Evolutionary conservation across 2,329 filamentous ascomycete species (phyloP).

Genomic region (Xylariaceae sp.): DNA sequence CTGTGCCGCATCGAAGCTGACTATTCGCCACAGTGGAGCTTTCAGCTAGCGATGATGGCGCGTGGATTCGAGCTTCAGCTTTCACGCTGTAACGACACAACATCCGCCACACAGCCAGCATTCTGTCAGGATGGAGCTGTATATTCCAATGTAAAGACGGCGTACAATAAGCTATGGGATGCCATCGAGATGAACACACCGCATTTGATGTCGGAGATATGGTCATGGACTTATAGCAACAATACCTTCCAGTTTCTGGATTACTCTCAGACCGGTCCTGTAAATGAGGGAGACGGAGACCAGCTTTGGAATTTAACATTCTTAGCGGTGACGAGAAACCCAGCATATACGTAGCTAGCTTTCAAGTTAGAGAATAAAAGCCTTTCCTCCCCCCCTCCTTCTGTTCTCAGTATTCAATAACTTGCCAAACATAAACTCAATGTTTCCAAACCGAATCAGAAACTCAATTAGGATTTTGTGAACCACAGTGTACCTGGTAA

Average conservation of each 20-base stretch:
- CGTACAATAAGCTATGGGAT: constrained; percentile 60
- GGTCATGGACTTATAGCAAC: constrained; percentile 59
- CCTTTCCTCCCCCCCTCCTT: no score
- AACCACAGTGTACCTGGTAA: no score
- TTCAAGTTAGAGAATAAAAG: no score
- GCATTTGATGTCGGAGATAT: constrained; percentile 55
- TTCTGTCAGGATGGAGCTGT: constrained; percentile 49
- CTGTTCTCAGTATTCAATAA: no score
- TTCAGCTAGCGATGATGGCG: constrained; percentile 63
- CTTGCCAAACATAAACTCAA: no score
- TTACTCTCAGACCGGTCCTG: no score
- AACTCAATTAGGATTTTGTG: no score
- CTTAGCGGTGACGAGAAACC: constrained; percentile 47
- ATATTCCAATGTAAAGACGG: constrained; percentile 40
- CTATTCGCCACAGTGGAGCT: no score
- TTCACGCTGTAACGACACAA: constrained; percentile 44
- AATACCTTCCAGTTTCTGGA: no score
- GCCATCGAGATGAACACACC: constrained; percentile 52
- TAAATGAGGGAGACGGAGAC: constrained; percentile 36
- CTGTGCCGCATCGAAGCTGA: no score
- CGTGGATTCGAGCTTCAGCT: constrained; percentile 56
- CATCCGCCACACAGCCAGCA: constrained; percentile 33
- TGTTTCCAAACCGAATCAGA: no score
- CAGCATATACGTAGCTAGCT: constrained; percentile 9
- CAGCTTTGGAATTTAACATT: constrained; percentile 59